These are phyloP conservation scores for Rubia balearica DNA, from an alignment of 305 asterid genomes.

Conservation along the genomic window DNA sequence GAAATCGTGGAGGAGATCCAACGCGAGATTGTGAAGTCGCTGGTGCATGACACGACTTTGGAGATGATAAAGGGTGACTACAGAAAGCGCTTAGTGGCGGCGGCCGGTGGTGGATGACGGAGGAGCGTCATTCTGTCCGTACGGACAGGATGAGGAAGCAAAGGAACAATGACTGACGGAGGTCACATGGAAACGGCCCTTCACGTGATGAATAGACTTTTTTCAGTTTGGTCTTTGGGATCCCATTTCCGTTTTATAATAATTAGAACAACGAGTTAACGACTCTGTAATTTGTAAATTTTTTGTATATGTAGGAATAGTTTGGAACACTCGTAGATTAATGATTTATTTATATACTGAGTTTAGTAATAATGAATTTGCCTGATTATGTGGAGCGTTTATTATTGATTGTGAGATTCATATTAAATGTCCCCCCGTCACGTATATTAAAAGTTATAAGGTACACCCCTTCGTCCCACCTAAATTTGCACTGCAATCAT, in stretches of 20 bases:
- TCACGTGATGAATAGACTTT: conserved; percentile 53
- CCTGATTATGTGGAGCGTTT: no score
- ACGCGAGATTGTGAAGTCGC: conserved; percentile 43
- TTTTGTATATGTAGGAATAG: no score
- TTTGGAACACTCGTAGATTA: no score
- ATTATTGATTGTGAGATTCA: no score
- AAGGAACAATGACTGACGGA: conserved; percentile 26
- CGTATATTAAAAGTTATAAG: no score
- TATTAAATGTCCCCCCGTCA: no score
- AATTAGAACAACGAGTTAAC: no score
- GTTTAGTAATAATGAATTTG: no score
- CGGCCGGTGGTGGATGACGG: not conserved
- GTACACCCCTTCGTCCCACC: no score
- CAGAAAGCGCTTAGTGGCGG: not conserved
- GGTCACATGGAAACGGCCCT: conserved; percentile 51
- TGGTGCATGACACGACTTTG: conserved; percentile 50
- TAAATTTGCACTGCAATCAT: no score
- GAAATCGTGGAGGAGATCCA: conserved; percentile 50
- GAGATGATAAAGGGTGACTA: not conserved
- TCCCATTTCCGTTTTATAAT: not conserved
- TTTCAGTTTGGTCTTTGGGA: not conserved
- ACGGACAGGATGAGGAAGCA: conserved; percentile 3
- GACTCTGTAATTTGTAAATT: no score
- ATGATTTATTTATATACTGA: no score
- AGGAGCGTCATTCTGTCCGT: conserved; percentile 5